These are phyloP conservation scores for Cyberlindnera euphorbiae DNA, from an alignment of 805 yeast species.

Conservation along the genomic window DNA sequence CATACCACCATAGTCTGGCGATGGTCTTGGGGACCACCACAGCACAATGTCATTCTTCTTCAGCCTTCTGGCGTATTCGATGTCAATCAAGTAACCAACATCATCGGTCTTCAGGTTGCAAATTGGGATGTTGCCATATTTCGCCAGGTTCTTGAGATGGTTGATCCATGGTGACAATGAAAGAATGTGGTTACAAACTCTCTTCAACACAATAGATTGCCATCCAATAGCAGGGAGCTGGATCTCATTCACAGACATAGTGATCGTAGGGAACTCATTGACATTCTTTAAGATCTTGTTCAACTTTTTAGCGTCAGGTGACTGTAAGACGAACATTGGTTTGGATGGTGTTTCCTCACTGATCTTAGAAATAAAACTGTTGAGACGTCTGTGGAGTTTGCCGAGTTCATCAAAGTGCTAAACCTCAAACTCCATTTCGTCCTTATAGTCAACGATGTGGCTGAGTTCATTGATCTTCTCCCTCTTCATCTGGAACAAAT, in stretches of 20 bases:
- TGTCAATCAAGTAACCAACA: conserved; percentile 74
- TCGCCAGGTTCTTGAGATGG: conserved; percentile 59
- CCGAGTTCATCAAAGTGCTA: conserved; percentile 48
- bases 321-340: conserved; percentile 65
- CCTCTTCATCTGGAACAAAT: conserved; percentile 43
- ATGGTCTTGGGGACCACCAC: conserved; percentile 89
- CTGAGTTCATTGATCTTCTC: conserved; percentile 38
- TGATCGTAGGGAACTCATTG: conserved; percentile 56
- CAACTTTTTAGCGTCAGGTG: conserved; percentile 53
- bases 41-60: conserved; percentile 61
- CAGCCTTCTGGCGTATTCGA: conserved; percentile 78
- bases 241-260: conserved; percentile 53
- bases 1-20: conserved; percentile 81
- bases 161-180: conserved; percentile 70
- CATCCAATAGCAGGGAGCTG: conserved; percentile 74
- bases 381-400: conserved; percentile 55
- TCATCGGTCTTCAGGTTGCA: conserved; percentile 82
- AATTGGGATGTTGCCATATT: conserved; percentile 76
- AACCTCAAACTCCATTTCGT: conserved; percentile 49
- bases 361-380: conserved; percentile 47
- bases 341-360: conserved; percentile 65
- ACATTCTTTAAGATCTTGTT: conserved; percentile 41
- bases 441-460: conserved; percentile 48
- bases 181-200: conserved; percentile 66
- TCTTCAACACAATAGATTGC: conserved; percentile 63